These are phyloP conservation scores for Fraxinus nigra DNA, from an alignment of 305 asterid genomes.

Conservation along the genomic window DNA sequence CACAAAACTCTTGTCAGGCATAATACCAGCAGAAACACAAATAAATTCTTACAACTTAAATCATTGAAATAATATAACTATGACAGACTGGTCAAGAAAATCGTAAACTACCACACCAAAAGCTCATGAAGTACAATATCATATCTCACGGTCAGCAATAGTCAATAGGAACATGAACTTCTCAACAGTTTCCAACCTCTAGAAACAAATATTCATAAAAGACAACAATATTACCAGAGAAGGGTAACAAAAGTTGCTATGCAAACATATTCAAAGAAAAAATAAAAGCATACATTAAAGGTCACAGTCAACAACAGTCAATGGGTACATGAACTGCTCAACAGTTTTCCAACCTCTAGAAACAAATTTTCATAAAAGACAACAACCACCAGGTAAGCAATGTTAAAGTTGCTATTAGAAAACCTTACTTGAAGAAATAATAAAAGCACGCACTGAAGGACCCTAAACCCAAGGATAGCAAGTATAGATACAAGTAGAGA, in stretches of 20 bases:
- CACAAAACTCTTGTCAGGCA: background rate
- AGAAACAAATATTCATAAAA: background rate
- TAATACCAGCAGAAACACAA: background rate
- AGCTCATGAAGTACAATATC: background rate
- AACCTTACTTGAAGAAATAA: background rate
- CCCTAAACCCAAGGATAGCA: background rate
- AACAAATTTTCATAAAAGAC: background rate
- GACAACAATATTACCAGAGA: background rate
- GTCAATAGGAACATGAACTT: background rate
- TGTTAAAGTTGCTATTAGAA: background rate
- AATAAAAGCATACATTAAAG: background rate
- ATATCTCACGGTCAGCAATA: background rate
- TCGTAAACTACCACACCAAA: background rate
- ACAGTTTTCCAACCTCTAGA: background rate
- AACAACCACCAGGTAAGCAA: background rate
- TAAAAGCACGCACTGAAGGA: background rate
- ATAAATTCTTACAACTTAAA: background rate
- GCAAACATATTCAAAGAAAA: background rate
- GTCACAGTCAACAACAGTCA: background rate
- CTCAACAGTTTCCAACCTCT: background rate
- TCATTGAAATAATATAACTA: background rate
- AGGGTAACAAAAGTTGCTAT: background rate
- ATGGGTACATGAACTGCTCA: background rate
- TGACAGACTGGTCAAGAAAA: background rate
- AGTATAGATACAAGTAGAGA: background rate